Conservation (phyloP, 805 yeast species). For the Helenozyma baotianmanensis region DNA sequence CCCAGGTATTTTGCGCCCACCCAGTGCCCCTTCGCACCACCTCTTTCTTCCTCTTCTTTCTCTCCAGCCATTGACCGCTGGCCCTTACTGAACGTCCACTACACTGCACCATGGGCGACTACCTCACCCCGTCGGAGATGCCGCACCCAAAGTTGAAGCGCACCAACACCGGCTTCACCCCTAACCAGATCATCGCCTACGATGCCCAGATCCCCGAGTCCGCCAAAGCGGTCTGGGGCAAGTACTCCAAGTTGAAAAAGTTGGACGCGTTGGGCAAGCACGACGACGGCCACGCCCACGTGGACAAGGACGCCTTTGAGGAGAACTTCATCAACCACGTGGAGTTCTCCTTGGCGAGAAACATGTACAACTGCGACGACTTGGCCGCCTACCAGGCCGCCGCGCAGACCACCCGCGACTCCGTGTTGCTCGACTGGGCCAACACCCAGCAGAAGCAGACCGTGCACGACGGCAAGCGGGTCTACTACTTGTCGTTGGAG, state of each 20-base stretch:
- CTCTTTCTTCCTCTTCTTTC: too few relatives aligned
- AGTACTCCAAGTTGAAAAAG: slow-evolving; percentile 48
- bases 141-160: slow-evolving; percentile 53
- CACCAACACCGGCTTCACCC: slow-evolving; percentile 86
- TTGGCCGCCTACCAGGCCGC: slow-evolving; percentile 92
- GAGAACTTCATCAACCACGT: slow-evolving; percentile 74
- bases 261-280: slow-evolving; percentile 9
- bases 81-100: too few relatives aligned
- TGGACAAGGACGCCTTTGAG: slow-evolving; percentile 56
- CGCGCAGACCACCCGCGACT: slow-evolving; percentile 72
- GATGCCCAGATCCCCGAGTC: slow-evolving; percentile 78
- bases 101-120: slow-evolving; percentile 31
- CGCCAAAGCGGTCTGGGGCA: slow-evolving; percentile 74
- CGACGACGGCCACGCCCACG: slow-evolving; percentile 32
- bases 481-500: slow-evolving; percentile 82
- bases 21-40: too few relatives aligned
- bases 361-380: slow-evolving; percentile 86
- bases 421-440: slow-evolving; percentile 82
- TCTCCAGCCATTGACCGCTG: too few relatives aligned
- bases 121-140: slow-evolving; percentile 32
- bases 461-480: slow-evolving; percentile 74
- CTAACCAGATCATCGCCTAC: slow-evolving; percentile 78
- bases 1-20: too few relatives aligned
- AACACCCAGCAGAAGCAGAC: slow-evolving; percentile 90
- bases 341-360: slow-evolving; percentile 87